Conservation (phyloP, 495 filamentous ascomycete species). For the Neurospora sp. region DNA sequence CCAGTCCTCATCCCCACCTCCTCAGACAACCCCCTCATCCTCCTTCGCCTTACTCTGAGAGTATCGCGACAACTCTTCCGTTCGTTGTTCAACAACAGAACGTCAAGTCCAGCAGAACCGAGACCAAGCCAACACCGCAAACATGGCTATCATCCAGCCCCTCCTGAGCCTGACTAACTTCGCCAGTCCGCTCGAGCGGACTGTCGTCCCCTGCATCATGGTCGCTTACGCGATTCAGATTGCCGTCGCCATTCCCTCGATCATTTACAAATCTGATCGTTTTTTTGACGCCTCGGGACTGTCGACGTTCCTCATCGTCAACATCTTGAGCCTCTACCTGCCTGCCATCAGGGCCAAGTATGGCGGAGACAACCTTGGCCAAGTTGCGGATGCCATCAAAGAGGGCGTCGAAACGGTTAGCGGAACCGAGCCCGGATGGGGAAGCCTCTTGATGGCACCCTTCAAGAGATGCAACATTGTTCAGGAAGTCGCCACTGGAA, state of each 20-base stretch:
- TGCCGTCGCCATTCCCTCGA: conserved; percentile 48
- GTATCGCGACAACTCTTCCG: background rate
- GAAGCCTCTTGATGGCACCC: background rate
- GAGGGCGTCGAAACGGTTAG: background rate
- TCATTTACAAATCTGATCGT: conserved; percentile 44
- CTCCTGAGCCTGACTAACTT: conserved; percentile 49
- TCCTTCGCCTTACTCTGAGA: background rate
- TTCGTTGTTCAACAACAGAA: background rate
- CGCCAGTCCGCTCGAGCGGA: conserved; percentile 47
- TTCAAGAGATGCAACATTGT: background rate
- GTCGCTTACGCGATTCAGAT: conserved; percentile 47
- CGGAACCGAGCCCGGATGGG: background rate
- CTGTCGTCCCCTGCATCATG: conserved; percentile 46
- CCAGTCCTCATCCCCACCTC: background rate
- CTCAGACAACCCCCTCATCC: background rate
- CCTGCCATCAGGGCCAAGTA: conserved; percentile 40
- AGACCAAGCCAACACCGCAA: background rate
- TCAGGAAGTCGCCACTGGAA: conserved; percentile 22
- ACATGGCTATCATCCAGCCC: conserved; percentile 38
- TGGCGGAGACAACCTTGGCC: conserved; percentile 6
- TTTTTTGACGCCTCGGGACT: conserved; percentile 59
- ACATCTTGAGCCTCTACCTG: conserved; percentile 45
- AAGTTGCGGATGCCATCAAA: conserved; percentile 10
- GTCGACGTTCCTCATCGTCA: conserved; percentile 50
- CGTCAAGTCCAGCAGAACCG: background rate